Percentiles rank a stretch among this genome's conserved stretches.
These are phyloP conservation scores for Sphaerostilbella broomeana DNA, from an alignment of 2,329 filamentous ascomycete species.

Conservation along the genomic window DNA sequence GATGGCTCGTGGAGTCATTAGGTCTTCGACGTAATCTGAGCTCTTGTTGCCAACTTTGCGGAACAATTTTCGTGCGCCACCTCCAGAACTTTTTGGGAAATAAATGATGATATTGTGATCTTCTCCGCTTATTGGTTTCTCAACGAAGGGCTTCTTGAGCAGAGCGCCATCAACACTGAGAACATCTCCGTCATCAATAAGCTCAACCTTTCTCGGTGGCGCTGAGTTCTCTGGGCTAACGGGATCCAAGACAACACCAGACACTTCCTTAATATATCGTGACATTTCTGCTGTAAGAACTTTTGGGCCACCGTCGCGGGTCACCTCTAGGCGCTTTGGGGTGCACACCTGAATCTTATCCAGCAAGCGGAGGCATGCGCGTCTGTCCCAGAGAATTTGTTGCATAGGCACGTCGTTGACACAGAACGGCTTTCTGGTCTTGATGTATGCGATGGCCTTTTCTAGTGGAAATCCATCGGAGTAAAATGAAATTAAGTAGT, in stretches of 20 bases:
- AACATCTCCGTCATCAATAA: slow-evolving; percentile 85
- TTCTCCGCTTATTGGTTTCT: slow-evolving; percentile 96
- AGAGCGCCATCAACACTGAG: slow-evolving; percentile 77
- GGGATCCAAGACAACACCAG: slow-evolving; percentile 68
- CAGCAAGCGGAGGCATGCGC: slow-evolving; percentile 79
- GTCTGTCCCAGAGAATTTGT: slow-evolving; percentile 90
- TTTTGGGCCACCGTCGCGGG: slow-evolving; percentile 80
- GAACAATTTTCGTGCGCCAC: slow-evolving; percentile 86
- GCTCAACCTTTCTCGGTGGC: slow-evolving; percentile 65
- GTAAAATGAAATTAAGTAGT: slow-evolving; percentile 97
- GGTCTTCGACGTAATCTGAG: slow-evolving; percentile 79
- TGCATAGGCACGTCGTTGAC: slow-evolving; percentile 98
- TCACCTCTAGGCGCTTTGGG: slow-evolving; percentile 82
- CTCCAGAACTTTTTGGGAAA: slow-evolving; percentile 78
- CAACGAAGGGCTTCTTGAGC: slow-evolving; percentile 90
- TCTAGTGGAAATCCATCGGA: slow-evolving; percentile 95
- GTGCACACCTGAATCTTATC: slow-evolving; percentile 88
- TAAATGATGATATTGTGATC: slow-evolving; percentile 99
- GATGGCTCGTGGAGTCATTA: slow-evolving; percentile 72
- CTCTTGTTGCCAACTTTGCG: slow-evolving; percentile 98
- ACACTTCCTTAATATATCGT: slow-evolving; percentile 71
- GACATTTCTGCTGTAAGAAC: slow-evolving; percentile 73
- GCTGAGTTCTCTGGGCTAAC: slow-evolving; percentile 57
- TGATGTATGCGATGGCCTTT: slow-evolving; percentile 93
- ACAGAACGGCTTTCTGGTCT: slow-evolving; percentile 88